phyloP scores from a whole-genome alignment of 257 asterid species.

The Eustoma russellianum region DNA sequence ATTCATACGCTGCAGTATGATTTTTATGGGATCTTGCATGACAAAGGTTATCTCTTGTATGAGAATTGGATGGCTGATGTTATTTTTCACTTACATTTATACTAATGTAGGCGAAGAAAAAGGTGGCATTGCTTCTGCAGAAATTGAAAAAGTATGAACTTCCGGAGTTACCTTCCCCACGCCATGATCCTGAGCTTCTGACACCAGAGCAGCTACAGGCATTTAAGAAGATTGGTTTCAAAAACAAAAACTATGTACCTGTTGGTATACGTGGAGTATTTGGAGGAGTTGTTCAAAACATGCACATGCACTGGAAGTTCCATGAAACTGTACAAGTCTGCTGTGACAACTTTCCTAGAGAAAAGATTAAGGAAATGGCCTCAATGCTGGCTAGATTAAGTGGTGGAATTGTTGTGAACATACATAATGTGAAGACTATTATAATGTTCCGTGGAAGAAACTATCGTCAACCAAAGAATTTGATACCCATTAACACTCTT shows the following conservation, averaged over 20 bases:
- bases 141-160: slow-evolving; percentile 91
- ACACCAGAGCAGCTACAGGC: slow-evolving; percentile 91
- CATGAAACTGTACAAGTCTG: slow-evolving; percentile 97
- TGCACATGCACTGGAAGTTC: slow-evolving; percentile 99
- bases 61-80: neutral
- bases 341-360: slow-evolving; percentile 90
- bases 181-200: slow-evolving; percentile 91
- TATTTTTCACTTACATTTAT: slow-evolving; percentile 12
- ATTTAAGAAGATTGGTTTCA: slow-evolving; percentile 82
- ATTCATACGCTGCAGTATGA: neutral
- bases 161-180: slow-evolving; percentile 90
- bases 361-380: slow-evolving; percentile 91
- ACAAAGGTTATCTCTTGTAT: too few relatives aligned
- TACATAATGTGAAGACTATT: slow-evolving; percentile 80
- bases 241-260: slow-evolving; percentile 82
- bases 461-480: slow-evolving; percentile 91
- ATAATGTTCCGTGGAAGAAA: slow-evolving; percentile 97
- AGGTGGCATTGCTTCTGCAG: slow-evolving; percentile 89
- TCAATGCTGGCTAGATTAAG: slow-evolving; percentile 88
- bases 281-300: slow-evolving; percentile 98
- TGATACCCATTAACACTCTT: slow-evolving; percentile 91
- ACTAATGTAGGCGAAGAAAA: slow-evolving; percentile 86
- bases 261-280: slow-evolving; percentile 99
- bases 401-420: slow-evolving; percentile 79
- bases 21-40: too few relatives aligned